Conservation (phyloP, 371 early-diverging fungal genomes). For the Sporodiniella umbellata region DNA sequence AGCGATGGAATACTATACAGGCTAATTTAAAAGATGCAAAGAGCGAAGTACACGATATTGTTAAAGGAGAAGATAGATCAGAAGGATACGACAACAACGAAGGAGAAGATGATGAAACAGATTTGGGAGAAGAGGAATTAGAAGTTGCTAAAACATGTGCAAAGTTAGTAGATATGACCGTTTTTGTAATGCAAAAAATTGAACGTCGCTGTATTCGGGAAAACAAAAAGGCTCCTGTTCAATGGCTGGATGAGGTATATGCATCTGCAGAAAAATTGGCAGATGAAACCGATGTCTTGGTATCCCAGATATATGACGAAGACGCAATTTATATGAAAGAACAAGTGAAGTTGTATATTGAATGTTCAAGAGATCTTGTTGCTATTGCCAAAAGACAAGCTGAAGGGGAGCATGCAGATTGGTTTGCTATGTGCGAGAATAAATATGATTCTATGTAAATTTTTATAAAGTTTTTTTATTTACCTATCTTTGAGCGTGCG, state of each 20-base stretch:
- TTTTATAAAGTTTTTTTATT: too few relatives aligned
- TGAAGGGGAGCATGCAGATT: slow-evolving; percentile 32
- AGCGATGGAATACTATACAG: slow-evolving; percentile 16
- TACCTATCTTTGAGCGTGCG: too few relatives aligned
- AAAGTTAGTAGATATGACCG: slow-evolving; percentile 31
- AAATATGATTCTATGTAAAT: slow-evolving; percentile 23
- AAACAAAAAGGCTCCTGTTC: background rate
- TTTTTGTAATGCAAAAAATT: slow-evolving; percentile 34
- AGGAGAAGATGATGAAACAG: slow-evolving; percentile 29
- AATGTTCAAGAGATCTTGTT: slow-evolving; percentile 15
- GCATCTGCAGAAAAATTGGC: slow-evolving; percentile 16
- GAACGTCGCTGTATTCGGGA: slow-evolving; percentile 32
- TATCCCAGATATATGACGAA: slow-evolving; percentile 44
- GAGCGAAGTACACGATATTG: slow-evolving; percentile 32
- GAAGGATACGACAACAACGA: slow-evolving; percentile 41
- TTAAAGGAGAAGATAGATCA: slow-evolving; percentile 28
- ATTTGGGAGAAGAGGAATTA: slow-evolving; percentile 19
- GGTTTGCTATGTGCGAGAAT: slow-evolving; percentile 40
- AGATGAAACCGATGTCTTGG: slow-evolving; percentile 39
- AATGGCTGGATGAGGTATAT: slow-evolving; percentile 27
- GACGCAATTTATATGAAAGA: slow-evolving; percentile 22
- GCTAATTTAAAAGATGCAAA: slow-evolving; percentile 34
- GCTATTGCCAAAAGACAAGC: slow-evolving; percentile 27
- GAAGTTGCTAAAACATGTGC: slow-evolving; percentile 30
- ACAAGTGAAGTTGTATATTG: slow-evolving; percentile 19